Evolutionary conservation across 2,329 filamentous ascomycete genomes (phyloP).

Genomic region (Aspergillus sp.): DNA sequence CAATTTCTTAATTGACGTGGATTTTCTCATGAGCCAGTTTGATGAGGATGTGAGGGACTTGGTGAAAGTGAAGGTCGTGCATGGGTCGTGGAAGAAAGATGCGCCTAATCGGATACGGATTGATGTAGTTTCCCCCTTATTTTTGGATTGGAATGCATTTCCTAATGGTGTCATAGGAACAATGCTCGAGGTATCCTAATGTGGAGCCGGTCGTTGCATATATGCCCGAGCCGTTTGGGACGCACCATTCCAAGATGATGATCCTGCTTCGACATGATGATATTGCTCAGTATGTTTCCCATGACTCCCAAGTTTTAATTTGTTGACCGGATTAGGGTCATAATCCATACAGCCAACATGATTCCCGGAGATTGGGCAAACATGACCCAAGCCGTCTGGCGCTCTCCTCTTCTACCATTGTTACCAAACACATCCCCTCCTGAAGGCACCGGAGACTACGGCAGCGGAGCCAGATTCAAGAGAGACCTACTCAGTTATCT

Average conservation of each 20-base stretch:
- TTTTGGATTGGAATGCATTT: no score
- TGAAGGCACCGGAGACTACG: constrained; percentile 33
- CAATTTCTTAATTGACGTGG: constrained; percentile 51
- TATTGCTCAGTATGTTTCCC: constrained; percentile 51
- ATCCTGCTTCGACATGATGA: constrained; percentile 73
- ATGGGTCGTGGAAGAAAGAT: constrained; percentile 63
- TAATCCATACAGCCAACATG: constrained; percentile 90
- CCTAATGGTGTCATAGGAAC: constrained; percentile 42
- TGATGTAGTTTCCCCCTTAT: constrained; percentile 40
- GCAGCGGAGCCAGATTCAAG: constrained; percentile 67
- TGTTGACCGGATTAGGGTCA: constrained; percentile 37
- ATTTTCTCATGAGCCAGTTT: constrained; percentile 55
- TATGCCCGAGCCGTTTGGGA: constrained; percentile 79
- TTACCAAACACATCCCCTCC: constrained; percentile 1
- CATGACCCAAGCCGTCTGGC: constrained; percentile 80
- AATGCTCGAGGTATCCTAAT: constrained; percentile 57
- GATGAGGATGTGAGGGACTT: constrained; percentile 49
- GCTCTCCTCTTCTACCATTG: constrained; percentile 62
- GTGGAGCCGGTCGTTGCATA: constrained; percentile 65
- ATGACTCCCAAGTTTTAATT: neutral
- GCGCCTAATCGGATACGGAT: constrained; percentile 52
- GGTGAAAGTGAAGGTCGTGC: constrained; percentile 53
- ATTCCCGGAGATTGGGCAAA: constrained; percentile 81
- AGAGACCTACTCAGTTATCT: constrained; percentile 67
- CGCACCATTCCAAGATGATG: constrained; percentile 83